These are phyloP conservation scores for Brettanomyces anomalus DNA, from an alignment of 805 yeast species.

Conservation along the genomic window DNA sequence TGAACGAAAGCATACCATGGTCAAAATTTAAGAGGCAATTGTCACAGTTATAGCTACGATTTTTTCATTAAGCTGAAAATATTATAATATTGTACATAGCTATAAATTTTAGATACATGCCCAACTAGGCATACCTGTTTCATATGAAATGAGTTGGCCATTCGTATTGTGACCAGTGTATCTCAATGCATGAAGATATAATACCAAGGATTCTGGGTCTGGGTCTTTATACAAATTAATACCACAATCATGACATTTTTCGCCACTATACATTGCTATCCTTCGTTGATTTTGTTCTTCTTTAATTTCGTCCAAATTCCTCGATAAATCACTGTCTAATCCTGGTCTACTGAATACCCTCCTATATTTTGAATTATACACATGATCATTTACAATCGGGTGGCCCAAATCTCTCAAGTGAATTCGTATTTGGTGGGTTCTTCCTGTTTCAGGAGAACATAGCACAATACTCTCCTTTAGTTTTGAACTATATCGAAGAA, in stretches of 20 bases:
- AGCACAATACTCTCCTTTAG: conserved; percentile 33
- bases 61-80: neutral
- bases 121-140: conserved; percentile 43
- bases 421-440: conserved; percentile 50
- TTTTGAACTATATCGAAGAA: conserved; percentile 22
- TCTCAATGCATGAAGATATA: conserved; percentile 41
- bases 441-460: conserved; percentile 44
- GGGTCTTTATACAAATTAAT: conserved; percentile 24
- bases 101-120: conserved; percentile 16
- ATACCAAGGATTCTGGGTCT: conserved; percentile 21
- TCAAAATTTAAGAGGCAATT: conserved; percentile 3
- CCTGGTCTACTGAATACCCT: neutral
- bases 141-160: conserved; percentile 24
- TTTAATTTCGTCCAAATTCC: neutral
- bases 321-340: neutral
- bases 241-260: conserved; percentile 28
- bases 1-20: conserved; percentile 14
- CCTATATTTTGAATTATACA: conserved; percentile 12
- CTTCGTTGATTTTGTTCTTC: conserved; percentile 4
- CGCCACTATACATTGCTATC: conserved; percentile 3
- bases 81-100: neutral
- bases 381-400: conserved; percentile 29
- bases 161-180: conserved; percentile 24
- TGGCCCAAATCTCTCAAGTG: conserved; percentile 39
- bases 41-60: conserved; percentile 4